phyloP scores from a whole-genome alignment of 495 filamentous ascomycete species.

The Podospora pseudopauciseta region DNA sequence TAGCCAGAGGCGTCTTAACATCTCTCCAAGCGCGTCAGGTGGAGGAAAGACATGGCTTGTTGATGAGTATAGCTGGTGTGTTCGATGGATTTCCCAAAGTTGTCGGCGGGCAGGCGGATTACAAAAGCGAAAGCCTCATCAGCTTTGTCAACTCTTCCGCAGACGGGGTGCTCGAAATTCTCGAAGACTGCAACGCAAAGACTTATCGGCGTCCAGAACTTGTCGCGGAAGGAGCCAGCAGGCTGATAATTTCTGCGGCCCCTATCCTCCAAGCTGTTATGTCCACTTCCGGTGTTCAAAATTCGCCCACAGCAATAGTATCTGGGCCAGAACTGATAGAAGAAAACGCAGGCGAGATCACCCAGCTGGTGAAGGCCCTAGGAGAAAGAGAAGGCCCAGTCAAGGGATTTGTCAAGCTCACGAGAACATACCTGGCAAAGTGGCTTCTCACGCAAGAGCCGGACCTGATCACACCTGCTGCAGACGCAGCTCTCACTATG shows the following conservation, averaged over 20 bases:
- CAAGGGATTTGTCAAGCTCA: conserved; percentile 21
- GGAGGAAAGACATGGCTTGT: conserved; percentile 64
- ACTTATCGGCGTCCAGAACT: conserved; percentile 63
- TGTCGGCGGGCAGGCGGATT: not conserved
- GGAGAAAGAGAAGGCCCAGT: conserved; percentile 10
- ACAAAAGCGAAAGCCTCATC: not conserved
- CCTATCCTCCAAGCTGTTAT: conserved; percentile 36
- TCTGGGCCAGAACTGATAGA: conserved; percentile 22
- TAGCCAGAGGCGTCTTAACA: conserved; percentile 44
- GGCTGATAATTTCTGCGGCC: conserved; percentile 48
- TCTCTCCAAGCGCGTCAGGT: conserved; percentile 56
- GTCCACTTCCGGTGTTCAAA: not conserved
- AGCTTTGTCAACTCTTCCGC: conserved; percentile 19
- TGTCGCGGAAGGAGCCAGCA: conserved; percentile 60
- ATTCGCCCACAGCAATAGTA: conserved; percentile 15
- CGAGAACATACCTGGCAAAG: conserved; percentile 29
- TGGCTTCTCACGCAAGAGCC: conserved; percentile 43
- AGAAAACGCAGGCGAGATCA: conserved; percentile 17
- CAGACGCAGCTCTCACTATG: conserved; percentile 40
- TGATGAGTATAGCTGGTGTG: conserved; percentile 56
- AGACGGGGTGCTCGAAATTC: conserved; percentile 28
- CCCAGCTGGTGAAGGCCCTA: conserved; percentile 18
- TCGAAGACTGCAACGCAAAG: conserved; percentile 35
- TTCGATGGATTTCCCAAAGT: conserved; percentile 36
- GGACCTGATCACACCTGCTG: conserved; percentile 41